Base-by-base conservation (phyloP, 768 basidiomycete species). In the Kwoniella dejecticola region DNA sequence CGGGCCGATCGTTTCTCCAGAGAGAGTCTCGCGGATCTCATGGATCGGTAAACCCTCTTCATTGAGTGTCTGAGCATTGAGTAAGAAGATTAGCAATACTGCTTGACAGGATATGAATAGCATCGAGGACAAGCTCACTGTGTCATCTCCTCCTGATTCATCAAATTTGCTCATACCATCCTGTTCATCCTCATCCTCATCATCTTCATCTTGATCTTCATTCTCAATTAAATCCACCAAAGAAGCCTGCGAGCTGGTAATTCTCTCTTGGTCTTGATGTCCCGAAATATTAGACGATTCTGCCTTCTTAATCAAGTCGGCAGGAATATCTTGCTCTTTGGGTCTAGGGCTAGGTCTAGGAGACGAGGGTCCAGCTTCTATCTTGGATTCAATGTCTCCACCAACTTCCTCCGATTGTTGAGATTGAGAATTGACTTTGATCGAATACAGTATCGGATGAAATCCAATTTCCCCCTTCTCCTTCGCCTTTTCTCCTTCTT, bases 41-140 rank as follows among this genome's bases (percentile, higher is more conserved):
- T 68, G 70, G 49, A 75, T 61, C 2, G 73, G 73, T 45, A 75
- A 45, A 13, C 73, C 73, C 19, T 75, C 73, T 50, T 75, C 73
- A 12, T 62, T 75, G 36, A 66, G 30, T 7, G 58, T 59, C 71
- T 72, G 19, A 8, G 13, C 13, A 38, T 15, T 17, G 21, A 41
- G 4, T 47, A 11, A 13, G 0, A 23, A 27, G 1, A 7, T 48
- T 27, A 48, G 19, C 24, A 24, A 23, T 26, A 29, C 24, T 15
- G 29, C 29, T 23, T 19, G 26, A n/a, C n/a, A n/a, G n/a, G n/a
- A n/a, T n/a, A n/a, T n/a, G n/a, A n/a, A n/a, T n/a, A n/a, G n/a
- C n/a, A n/a, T n/a, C n/a, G n/a, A n/a, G n/a, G n/a, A n/a, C n/a
- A n/a, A 15, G 57, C 64, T 40, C 57, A 55, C 42, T 50, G 54